Base-by-base conservation (phyloP, 208 protist species). In the Acanthamoeba healyi region DNA sequence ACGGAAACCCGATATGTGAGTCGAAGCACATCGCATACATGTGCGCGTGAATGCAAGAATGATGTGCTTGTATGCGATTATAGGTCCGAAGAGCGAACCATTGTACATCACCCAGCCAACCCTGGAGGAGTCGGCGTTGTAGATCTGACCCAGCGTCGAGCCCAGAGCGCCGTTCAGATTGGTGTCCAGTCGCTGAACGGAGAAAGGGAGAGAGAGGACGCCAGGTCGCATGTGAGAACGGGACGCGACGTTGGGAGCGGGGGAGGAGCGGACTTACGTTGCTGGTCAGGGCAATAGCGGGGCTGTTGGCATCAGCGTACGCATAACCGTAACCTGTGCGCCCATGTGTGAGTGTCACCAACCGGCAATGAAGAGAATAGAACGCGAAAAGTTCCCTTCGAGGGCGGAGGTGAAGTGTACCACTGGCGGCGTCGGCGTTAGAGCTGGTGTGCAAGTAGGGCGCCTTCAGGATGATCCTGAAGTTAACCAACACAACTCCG, bases 21-120 rank as follows among this genome's bases (percentile, higher is more conserved):
- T n/a, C n/a, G n/a, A n/a, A n/a, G n/a, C n/a, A n/a, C n/a, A n/a
- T n/a, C n/a, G n/a, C n/a, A n/a, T n/a, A n/a, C n/a, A n/a, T n/a
- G n/a, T n/a, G n/a, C n/a, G 15, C 12, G 74, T 26, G 44, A 51
- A 84, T 34, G 26, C 22, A 9, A 12, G 4, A 46, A n/a, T 34
- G 40, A 42, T 29, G 54, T 61, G 14, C 65, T 9, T 32, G 24
- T 32, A 0, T 42, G 32, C 29, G 58, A 6, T 24, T 4, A 7
- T 74, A 29, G 29, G 10, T 40, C 1, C 22, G 29, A 26, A 17
- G 9, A 17, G 29, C 29, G 42, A 61, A 74, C 95, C 95, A 22
- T 96, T 96, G 22, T 96, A 96, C 34, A 96, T 94, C 0, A 96
- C 44, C 94, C 94, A 95, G 9, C 72, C 67, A 14, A 46, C 12